Evolutionary conservation across 768 basidiomycete genomes (phyloP), one percentile per base, ranked within the genome.

Genomic region (Mycena indigotica): DNA sequence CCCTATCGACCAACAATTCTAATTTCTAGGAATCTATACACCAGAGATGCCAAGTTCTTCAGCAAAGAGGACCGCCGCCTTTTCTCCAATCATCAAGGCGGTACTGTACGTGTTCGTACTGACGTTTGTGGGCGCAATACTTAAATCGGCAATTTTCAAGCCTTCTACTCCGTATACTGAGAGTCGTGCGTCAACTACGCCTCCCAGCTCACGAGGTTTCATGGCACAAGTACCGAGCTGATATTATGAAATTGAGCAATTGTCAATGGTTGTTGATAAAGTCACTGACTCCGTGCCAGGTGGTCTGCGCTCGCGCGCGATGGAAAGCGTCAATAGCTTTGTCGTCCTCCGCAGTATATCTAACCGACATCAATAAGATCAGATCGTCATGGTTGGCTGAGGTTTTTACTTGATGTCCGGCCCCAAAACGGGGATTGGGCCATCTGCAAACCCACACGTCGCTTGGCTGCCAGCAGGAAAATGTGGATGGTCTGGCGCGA

Each of bases 41-140:
- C 60, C 65, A 32, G 62, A 61, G 48, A 70, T 62, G 19, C 71
- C 72, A n/a, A 73, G 55, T n/a, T 84, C 83, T 50, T 80, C 74
- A 12, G 78, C 80, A 35, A 86, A 80, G 35, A 85, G 74, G n/a
- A 74, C 48, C 0, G 83, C 82, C 0, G 82, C 85, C 69, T 84
- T 85, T 69, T 86, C 84, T 1, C 81, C 84, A n/a, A 86, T 69
- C 1, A 69, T 70, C 19, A 77, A 56, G 8, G 74, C 73, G 5
- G 74, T 67, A 46, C 69, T 73, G 56, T 75, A 77, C 0, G 74
- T 77, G 56, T 76, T 75, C 21, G 66, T 60, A 26, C 66, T 66
- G 4, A 76, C 74, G 55, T 74, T 75, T 1, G 53, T 58, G 16
- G 72, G 72, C 2, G 64, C 57, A 38, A 72, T 72, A 54, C 66